Evolutionary conservation across 768 basidiomycete species (phyloP), one percentile per base, ranked within the genome.

Genomic region (Strobilomyces dryophilus): DNA sequence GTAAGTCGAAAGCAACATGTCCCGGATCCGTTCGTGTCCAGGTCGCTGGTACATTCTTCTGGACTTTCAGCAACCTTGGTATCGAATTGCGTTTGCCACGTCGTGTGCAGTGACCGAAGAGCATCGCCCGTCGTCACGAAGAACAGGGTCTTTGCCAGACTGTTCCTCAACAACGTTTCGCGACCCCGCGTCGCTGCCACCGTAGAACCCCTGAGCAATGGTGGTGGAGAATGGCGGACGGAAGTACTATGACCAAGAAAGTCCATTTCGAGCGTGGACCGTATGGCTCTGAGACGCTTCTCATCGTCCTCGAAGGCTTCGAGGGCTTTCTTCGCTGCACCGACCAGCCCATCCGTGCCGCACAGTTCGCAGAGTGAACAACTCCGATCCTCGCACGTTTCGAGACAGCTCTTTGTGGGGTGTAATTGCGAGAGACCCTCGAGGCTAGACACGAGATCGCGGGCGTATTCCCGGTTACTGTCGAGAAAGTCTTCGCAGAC

Each of bases 401-500:
- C 21, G 12, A n/a, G 8, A 34, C 62, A 63, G 35, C 6, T 18
- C 4, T 45, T 47, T 5, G 35, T 20, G 9, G 0, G 17, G 5
- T 62, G 55, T 37, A 44, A 39, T 14, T 43, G 45, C 1, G 12
- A 18, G 14, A 62, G 12, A 5, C 24, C 12, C 26, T 56, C 51
- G n/a, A 61, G 15, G 35, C 14, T 49, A 45, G 52, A 54, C 36
- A 51, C 45, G 45, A 64, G 51, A n/a, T 50, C 49, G 11, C 32
- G 17, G n/a, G 54, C 52, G 26, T 54, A 58, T 35, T 48, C 37
- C 9, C 47, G 49, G 8, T 59, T 51, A 34, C 45, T 17, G 0
- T 55, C 47, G 35, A 64, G 59, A 34, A 61, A 27, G 10, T 52
- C 51, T 27, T 64, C 37, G 31, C 62, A 61, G 20, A 40, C 26